A percentile compares a stretch with the other conserved stretches of the same genome.
Conservation (phyloP, 768 basidiomycete species). For the Auriscalpium orientale region DNA sequence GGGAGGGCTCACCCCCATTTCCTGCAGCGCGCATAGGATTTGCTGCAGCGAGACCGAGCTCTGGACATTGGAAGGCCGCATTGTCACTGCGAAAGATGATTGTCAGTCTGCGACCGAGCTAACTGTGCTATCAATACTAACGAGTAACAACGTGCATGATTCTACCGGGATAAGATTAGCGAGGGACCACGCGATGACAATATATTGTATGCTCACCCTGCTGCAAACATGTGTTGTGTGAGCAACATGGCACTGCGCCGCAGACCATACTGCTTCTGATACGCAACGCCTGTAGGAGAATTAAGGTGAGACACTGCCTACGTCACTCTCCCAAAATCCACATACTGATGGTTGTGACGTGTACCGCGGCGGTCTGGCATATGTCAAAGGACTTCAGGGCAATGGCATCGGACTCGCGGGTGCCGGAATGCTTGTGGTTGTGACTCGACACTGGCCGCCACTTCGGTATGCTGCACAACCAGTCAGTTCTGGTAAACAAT, state of each 20-base stretch:
- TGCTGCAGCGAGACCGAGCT: slow-evolving; percentile 60
- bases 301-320: not conserved
- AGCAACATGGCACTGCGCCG: slow-evolving; percentile 56
- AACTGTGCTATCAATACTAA: slow-evolving; percentile 28
- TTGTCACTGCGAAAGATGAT: slow-evolving; percentile 41
- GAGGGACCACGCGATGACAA: not conserved
- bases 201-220: slow-evolving; percentile 52
- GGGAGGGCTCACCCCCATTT: slow-evolving; percentile 52
- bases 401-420: slow-evolving; percentile 29
- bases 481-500: slow-evolving; percentile 3
- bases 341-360: slow-evolving; percentile 60
- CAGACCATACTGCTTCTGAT: slow-evolving; percentile 54
- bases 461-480: slow-evolving; percentile 53
- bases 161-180: slow-evolving; percentile 29
- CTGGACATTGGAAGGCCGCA: slow-evolving; percentile 65
- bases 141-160: slow-evolving; percentile 76
- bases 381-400: slow-evolving; percentile 68
- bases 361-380: slow-evolving; percentile 65
- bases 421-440: slow-evolving; percentile 1
- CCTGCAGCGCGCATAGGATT: slow-evolving; percentile 53
- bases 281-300: slow-evolving; percentile 42
- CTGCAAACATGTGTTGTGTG: slow-evolving; percentile 60
- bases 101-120: slow-evolving; percentile 6
- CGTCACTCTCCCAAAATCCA: not conserved
- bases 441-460: slow-evolving; percentile 41